Evolutionary conservation across 306 rosid species (phyloP).

Genomic region (Prunus armeniaca): DNA sequence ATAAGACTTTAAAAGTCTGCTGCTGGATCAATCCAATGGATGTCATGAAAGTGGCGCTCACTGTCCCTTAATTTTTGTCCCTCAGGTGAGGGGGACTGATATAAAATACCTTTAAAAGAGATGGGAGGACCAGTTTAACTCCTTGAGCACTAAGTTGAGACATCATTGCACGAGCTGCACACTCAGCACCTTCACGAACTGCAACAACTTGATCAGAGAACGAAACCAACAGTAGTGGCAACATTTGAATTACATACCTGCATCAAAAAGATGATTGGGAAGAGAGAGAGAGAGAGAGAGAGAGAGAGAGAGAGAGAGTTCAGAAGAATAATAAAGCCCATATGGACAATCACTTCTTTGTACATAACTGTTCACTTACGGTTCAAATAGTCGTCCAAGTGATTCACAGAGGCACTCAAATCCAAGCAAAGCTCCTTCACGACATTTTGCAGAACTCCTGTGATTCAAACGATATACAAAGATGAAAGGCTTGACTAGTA

Average conservation of each 20-base stretch:
- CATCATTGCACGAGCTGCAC: slow-evolving; percentile 99
- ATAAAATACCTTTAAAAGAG: slow-evolving; percentile 76
- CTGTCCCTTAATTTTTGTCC: too few species aligned
- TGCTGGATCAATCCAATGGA: too few species aligned
- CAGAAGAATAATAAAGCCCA: not conserved
- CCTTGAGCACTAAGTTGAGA: slow-evolving; percentile 94
- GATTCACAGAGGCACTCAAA: slow-evolving; percentile 97
- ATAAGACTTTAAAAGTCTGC: too few species aligned
- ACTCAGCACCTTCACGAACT: slow-evolving; percentile 93
- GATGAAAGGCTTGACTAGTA: not conserved
- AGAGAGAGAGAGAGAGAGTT: slow-evolving; percentile 12
- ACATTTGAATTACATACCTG: slow-evolving; percentile 94
- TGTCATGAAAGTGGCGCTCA: too few species aligned
- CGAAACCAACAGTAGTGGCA: slow-evolving; percentile 87
- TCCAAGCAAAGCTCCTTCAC: slow-evolving; percentile 94
- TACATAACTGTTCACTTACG: slow-evolving; percentile 44
- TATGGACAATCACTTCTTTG: slow-evolving; percentile 5
- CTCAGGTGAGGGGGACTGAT: too few species aligned
- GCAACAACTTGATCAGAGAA: slow-evolving; percentile 98
- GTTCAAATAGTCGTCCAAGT: slow-evolving; percentile 91
- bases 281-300: slow-evolving; percentile 19
- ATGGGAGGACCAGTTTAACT: slow-evolving; percentile 98
- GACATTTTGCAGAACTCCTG: slow-evolving; percentile 91
- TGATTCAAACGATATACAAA: not conserved
- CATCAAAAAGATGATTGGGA: slow-evolving; percentile 12